Evolutionary conservation across 192 early-diverging fungal species (phyloP).

Genomic region (Dissophora globulifera): DNA sequence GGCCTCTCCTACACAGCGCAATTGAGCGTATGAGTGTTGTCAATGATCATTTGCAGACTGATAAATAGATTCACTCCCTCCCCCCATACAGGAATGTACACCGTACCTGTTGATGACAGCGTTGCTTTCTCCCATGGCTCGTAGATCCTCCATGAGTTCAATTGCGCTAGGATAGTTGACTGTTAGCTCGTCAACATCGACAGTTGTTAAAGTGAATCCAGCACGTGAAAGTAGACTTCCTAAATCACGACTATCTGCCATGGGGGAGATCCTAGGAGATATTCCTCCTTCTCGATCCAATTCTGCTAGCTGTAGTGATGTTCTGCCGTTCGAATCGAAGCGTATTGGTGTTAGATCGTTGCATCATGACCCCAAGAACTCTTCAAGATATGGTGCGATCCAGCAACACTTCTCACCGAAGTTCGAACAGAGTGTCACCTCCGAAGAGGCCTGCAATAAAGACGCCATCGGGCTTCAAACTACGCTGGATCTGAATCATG

Average conservation of each 20-base stretch:
- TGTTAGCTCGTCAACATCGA: slow-evolving; percentile 92
- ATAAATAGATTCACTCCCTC: too few species aligned
- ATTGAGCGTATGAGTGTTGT: background rate
- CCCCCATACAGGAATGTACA: background rate
- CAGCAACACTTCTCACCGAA: slow-evolving; percentile 61
- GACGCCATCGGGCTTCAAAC: slow-evolving; percentile 90
- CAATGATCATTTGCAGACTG: background rate
- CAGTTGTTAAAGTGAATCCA: slow-evolving; percentile 89
- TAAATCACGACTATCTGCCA: slow-evolving; percentile 85
- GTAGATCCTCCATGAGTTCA: slow-evolving; percentile 89
- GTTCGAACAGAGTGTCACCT: slow-evolving; percentile 95
- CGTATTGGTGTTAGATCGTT: too few species aligned
- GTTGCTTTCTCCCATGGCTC: slow-evolving; percentile 95
- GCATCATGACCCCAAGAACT: too few species aligned
- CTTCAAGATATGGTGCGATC: background rate
- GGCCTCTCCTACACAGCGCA: slow-evolving; percentile 67
- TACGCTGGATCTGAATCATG: slow-evolving; percentile 83
- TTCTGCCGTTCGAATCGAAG: too few species aligned
- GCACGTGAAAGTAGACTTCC: slow-evolving; percentile 83
- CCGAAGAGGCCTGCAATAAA: slow-evolving; percentile 96
- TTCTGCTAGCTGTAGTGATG: slow-evolving; percentile 91
- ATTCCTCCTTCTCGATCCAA: slow-evolving; percentile 91
- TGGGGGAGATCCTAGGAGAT: slow-evolving; percentile 88
- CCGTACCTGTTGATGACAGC: slow-evolving; percentile 78
- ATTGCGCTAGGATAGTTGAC: slow-evolving; percentile 93